A percentile compares a stretch with the other conserved stretches of the same genome.
Evolutionary conservation across 2,329 filamentous ascomycete genomes (phyloP).

Genomic region (Ascochyta clinopodiicola): DNA sequence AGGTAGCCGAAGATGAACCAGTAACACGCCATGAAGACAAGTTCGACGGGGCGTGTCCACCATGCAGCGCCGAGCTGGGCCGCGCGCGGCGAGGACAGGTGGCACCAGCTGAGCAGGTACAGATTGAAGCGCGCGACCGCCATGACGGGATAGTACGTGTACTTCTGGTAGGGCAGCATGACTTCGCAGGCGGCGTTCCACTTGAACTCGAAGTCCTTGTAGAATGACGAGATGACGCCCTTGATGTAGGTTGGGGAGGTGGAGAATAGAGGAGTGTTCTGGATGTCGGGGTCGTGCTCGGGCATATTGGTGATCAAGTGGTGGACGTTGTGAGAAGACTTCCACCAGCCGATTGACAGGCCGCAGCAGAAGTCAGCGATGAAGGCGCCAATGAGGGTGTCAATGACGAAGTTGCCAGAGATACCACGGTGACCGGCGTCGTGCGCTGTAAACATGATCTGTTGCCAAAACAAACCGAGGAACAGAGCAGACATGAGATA

Average conservation of each 20-base stretch:
- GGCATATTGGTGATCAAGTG: constrained; percentile 71
- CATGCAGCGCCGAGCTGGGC: constrained; percentile 77
- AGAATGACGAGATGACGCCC: constrained; percentile 79
- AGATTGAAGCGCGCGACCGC: constrained; percentile 86
- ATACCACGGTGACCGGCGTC: constrained; percentile 70
- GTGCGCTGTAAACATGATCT: constrained; percentile 73
- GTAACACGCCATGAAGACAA: constrained; percentile 78
- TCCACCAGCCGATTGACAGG: constrained; percentile 74
- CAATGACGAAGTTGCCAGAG: constrained; percentile 63
- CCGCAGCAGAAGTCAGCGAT: constrained; percentile 71
- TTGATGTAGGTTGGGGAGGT: constrained; percentile 81
- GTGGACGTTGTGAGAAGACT: constrained; percentile 72
- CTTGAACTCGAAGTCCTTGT: constrained; percentile 74
- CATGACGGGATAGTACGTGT: constrained; percentile 83
- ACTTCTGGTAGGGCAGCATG: constrained; percentile 76
- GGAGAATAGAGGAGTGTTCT: constrained; percentile 83
- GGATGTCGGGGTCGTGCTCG: constrained; percentile 52
- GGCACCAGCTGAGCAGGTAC: constrained; percentile 81
- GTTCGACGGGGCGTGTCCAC: constrained; percentile 85
- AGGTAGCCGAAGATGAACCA: constrained; percentile 87
- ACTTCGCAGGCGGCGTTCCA: constrained; percentile 78
- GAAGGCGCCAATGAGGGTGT: constrained; percentile 68
- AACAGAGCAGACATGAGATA: constrained; percentile 65
- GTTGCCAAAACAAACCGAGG: constrained; percentile 70
- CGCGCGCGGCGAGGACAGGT: constrained; percentile 72